phyloP scores from a whole-genome alignment of 495 filamentous ascomycete species.

The Penicillium herquei region DNA sequence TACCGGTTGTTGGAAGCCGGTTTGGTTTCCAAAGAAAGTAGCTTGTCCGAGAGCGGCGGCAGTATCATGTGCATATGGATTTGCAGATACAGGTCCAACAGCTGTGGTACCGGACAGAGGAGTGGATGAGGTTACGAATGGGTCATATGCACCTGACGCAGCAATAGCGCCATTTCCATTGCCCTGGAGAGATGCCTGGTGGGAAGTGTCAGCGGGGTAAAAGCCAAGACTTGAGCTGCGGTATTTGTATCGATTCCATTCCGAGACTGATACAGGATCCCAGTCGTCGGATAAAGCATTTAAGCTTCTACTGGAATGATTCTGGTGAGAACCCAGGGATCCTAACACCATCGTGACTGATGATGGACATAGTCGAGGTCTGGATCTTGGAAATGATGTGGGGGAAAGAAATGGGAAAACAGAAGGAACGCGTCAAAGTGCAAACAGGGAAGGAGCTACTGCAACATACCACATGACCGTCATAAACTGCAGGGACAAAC shows the following conservation, averaged over 20 bases:
- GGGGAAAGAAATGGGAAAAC: background rate
- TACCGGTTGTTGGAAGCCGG: slow-evolving; percentile 66
- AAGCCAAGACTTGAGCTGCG: slow-evolving; percentile 12
- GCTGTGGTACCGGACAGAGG: slow-evolving; percentile 51
- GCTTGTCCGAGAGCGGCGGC: slow-evolving; percentile 49
- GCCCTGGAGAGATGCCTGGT: slow-evolving; percentile 39
- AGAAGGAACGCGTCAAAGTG: background rate
- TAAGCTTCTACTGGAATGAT: slow-evolving; percentile 11
- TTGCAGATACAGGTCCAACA: slow-evolving; percentile 51
- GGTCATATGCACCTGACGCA: slow-evolving; percentile 49
- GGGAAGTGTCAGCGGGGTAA: slow-evolving; percentile 19
- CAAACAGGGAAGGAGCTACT: slow-evolving; percentile 11
- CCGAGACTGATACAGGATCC: background rate
- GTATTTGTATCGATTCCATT: background rate
- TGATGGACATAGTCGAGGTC: no score
- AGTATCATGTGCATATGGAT: slow-evolving; percentile 66
- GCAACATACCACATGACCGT: slow-evolving; percentile 59
- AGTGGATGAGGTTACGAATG: slow-evolving; percentile 57
- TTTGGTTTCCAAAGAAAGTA: slow-evolving; percentile 55
- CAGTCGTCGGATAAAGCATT: slow-evolving; percentile 25
- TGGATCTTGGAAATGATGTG: no score
- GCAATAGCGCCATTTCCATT: slow-evolving; percentile 39
- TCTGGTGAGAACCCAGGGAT: slow-evolving; percentile 3
- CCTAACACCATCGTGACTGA: no score
- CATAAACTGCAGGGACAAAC: slow-evolving; percentile 78